Conservation (phyloP, 106 monocot genomes). For the Dendrobium huoshanense region DNA sequence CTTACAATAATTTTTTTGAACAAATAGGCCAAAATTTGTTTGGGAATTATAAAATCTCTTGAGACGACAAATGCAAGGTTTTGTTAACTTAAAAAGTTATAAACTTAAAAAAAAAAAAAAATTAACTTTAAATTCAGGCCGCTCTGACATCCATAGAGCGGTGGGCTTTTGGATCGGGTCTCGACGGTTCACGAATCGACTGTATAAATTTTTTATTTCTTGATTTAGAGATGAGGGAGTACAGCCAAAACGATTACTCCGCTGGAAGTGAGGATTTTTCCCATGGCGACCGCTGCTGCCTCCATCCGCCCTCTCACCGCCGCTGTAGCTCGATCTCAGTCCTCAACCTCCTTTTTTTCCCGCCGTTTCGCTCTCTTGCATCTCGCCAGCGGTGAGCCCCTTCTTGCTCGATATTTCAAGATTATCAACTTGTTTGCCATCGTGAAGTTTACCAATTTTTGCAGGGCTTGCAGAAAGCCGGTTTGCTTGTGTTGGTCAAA, state of each 20-base stretch:
- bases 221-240: neutral
- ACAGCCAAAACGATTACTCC: neutral
- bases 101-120: too few species aligned
- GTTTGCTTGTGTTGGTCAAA: neutral
- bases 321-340: neutral
- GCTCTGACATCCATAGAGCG: too few species aligned
- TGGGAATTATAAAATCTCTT: too few species aligned
- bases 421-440: neutral
- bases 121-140: too few species aligned
- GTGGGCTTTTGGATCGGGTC: neutral
- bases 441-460: neutral
- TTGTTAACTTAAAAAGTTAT: too few species aligned
- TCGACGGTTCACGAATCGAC: neutral
- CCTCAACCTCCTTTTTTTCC: neutral
- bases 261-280: conserved; percentile 1
- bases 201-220: neutral
- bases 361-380: conserved; percentile 28
- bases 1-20: too few species aligned
- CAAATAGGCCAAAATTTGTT: too few species aligned
- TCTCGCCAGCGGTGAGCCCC: conserved; percentile 35
- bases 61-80: too few species aligned
- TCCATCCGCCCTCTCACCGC: neutral
- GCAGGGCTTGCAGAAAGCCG: neutral
- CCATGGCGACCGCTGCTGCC: neutral
- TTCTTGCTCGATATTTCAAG: too few species aligned